These are phyloP conservation scores for Cyberlindnera suaveolens DNA, from an alignment of 805 yeast genomes.

Conservation along the genomic window DNA sequence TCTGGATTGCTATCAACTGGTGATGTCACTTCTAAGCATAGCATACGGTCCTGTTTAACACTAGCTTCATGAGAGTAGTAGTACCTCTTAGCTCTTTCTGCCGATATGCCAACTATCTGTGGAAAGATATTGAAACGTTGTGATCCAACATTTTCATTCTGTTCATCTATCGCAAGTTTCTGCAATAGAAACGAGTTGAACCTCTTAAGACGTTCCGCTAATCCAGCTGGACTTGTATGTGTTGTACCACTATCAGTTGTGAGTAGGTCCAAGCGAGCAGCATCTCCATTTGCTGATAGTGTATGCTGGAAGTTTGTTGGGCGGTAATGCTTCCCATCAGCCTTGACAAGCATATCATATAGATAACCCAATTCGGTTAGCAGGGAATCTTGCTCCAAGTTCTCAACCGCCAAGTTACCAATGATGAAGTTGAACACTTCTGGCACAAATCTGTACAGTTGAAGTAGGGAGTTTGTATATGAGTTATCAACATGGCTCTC, in stretches of 20 bases:
- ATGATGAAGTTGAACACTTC: conserved; percentile 62
- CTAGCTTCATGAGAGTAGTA: neutral
- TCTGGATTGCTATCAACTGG: conserved; percentile 11
- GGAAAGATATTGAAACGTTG: neutral
- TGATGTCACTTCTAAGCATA: conserved; percentile 15
- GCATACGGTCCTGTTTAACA: neutral
- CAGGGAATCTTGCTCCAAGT: conserved; percentile 42
- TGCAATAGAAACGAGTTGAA: conserved; percentile 57
- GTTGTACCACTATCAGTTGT: conserved; percentile 34
- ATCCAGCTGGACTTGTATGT: conserved; percentile 2
- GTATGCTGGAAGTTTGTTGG: conserved; percentile 71
- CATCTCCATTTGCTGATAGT: conserved; percentile 42
- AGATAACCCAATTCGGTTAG: conserved; percentile 82
- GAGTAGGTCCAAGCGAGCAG: conserved; percentile 45
- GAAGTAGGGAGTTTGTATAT: conserved; percentile 71
- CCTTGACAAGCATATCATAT: conserved; percentile 85
- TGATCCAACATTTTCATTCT: conserved; percentile 2
- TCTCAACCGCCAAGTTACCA: conserved; percentile 47
- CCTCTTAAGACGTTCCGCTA: conserved; percentile 33
- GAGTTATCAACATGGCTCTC: conserved; percentile 82
- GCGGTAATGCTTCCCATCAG: conserved; percentile 71
- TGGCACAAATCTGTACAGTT: conserved; percentile 73
- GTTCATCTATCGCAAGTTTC: conserved; percentile 45
- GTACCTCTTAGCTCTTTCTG: neutral
- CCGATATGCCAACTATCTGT: neutral